Evolutionary conservation across 2,329 filamentous ascomycete genomes (phyloP), one percentile per base, ranked within the genome.

Genomic region (Aureobasidium leucospermi): DNA sequence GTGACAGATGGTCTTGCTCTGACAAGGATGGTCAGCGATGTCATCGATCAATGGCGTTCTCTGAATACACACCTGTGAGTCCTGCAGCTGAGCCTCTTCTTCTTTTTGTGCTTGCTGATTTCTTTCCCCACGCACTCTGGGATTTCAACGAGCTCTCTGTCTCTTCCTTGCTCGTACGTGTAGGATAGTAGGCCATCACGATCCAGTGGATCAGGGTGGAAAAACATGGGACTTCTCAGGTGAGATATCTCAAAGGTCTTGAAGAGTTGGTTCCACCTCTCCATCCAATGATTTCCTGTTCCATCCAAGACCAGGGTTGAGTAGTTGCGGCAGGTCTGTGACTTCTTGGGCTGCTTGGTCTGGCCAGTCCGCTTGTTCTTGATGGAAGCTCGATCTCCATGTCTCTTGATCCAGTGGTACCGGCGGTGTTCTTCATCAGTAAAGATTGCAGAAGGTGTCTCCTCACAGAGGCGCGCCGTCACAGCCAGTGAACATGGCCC

Each of bases 391-490:
- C 82, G 81, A 31, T 78, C 78, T 31, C 80, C 79, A 67, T 89
- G 82, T 59, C 85, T 86, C 60, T 79, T 80, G 60, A 90, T 85
- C 86, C 88, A 91, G 70, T 89, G 84, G 69, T 89, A 93, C n/a
- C 89, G 80, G 43, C 86, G 84, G 67, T 93, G 88, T 67, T 93
- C 89, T 65, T 89, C 87, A 68, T 93, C 88, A 0, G 89, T 92
- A 73, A 93, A 93, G 56, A 91, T 83, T 1, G 89, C 88, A 0
- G 86, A 89, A 0, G 89, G 89, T 0, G 87, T 88, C 58, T 81
- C 78, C 71, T 93, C 89, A 43, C 82, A 80, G 1, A 93, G 79
- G 4, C 89, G 81, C 1, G 88, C 84, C 8, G 89, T 87, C 6
- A 88, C 82, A 5, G 87, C 87, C 3, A 93, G 83, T 4, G 88